Conservation (phyloP, 306 rosid genomes). For the Gastrolobium bilobum region DNA sequence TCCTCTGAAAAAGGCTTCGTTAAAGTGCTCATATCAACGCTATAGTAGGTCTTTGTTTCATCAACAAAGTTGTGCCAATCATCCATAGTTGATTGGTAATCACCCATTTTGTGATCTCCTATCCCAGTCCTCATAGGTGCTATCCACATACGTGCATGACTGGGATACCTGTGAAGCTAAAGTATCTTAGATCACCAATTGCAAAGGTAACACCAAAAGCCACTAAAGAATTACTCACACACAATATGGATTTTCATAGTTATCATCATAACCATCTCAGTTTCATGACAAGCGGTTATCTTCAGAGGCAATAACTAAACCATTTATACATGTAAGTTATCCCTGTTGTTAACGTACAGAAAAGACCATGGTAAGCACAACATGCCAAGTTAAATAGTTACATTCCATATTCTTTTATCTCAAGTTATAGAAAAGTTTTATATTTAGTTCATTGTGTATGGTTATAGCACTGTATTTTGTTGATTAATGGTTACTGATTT, state of each 20-base stretch:
- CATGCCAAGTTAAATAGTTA: background rate
- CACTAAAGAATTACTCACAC: constrained; percentile 10
- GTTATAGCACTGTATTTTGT: background rate
- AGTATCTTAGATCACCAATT: constrained; percentile 42
- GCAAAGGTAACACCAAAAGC: constrained; percentile 36
- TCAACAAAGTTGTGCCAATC: constrained; percentile 79
- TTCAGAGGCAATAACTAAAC: constrained; percentile 23
- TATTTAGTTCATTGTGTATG: background rate
- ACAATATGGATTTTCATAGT: constrained; percentile 11
- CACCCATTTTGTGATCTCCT: constrained; percentile 71
- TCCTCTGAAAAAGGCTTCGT: constrained; percentile 87
- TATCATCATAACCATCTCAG: constrained; percentile 23
- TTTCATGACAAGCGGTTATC: background rate
- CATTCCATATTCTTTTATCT: background rate
- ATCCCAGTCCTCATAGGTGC: constrained; percentile 90
- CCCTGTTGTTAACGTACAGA: constrained; percentile 2
- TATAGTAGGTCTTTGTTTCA: constrained; percentile 78
- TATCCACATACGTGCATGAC: constrained; percentile 98
- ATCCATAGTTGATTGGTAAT: constrained; percentile 79
- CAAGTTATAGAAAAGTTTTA: background rate
- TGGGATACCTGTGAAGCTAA: constrained; percentile 86
- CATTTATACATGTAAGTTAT: background rate
- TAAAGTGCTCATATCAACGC: constrained; percentile 91
- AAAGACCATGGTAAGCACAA: constrained; percentile 33
- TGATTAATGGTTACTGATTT: background rate